Evolutionary conservation across 192 early-diverging fungal genomes (phyloP), one percentile per base, ranked within the genome.

Genomic region (Coemansia sp.): DNA sequence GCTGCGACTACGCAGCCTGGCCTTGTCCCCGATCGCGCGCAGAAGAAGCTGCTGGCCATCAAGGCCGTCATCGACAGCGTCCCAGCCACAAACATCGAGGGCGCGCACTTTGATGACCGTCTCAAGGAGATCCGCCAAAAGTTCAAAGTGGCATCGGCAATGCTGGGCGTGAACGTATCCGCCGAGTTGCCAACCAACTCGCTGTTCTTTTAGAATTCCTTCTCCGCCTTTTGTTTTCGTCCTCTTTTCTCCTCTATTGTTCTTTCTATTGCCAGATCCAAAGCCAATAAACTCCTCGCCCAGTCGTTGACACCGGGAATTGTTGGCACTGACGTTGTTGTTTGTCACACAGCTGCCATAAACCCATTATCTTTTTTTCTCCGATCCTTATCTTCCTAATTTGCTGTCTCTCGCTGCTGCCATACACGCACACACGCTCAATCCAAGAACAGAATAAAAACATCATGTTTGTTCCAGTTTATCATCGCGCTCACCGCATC

Each of bases 141-240:
- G 63, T 71, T 77, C 70, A 83, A 83, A 65, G 63, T 63, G 8
- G 76, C 54, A 10, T 71, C 80, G 22, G 80, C 72, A 11, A 75
- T 68, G 71, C 76, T 83, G 0, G 80, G 75, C 46, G 46, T 65
- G 40, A 74, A 65, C 61, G 38, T 62, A 14, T 14, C 71, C 5
- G 57, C 76, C 32, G 80, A 83, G 57, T 66, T 83, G 46, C 61
- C 74, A 11, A 56, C 61, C 54, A 70, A 75, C 48, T 53, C 74
- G 49, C 67, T 81, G 19, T 69, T 74, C 0, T 81, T 61, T 38
- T 77, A 42, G 32, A 54, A 63, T 1, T 7, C 32, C 22, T 44
- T 55, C 61, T 57, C 13, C 49, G 57, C 49, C 40, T 32, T 43
- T 25, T 50, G 14, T n/a, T 50, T n/a, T 56, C 5, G 5, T 56